Evolutionary conservation across 768 basidiomycete genomes (phyloP), one percentile per base, ranked within the genome.

Genomic region (Phanerodontia chrysosporium): DNA sequence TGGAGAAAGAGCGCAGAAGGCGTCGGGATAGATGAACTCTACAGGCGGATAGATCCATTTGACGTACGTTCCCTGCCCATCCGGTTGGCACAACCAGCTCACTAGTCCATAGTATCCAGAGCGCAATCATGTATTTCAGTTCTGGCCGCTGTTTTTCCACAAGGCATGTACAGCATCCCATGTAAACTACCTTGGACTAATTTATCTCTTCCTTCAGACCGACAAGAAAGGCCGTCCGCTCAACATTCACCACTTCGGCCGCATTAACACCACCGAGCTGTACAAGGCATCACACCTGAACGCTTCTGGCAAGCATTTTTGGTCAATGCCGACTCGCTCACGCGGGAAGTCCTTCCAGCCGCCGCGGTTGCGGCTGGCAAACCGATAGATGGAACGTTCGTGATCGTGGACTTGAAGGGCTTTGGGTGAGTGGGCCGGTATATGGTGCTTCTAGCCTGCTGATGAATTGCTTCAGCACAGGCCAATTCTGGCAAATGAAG

Each of bases 61-160:
- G 83, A 89, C 67, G 89, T 87, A 64, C 71, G 87, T 74, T 44
- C 32, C 12, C 10, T 32, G 21, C 22, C 39, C 28, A 21, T 25
- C 14, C 36, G 25, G 51, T 44, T 28, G 45, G 42, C 4, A 12
- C 28, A n/a, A n/a, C n/a, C n/a, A n/a, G 32, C 45, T 58, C 55
- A 2, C 44, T 53, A 58, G 24, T 35, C 49, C 45, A 14, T 52
- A 91, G 89, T 91, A 84, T 65, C 86, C 86, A 1, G 86, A 83
- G 62, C 82, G 89, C 45, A 78, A 83, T 53, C 78, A 80, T 0
- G 82, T 90, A 7, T 89, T 89, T 62, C 82, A 87, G 54, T 84
- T 81, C 61, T 91, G 89, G 89, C 87, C 87, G 2, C 81, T 90
- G 76, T 89, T 81, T 63, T 90, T 87, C 64, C 89, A 91, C 70